Evolutionary conservation across 345 rosid genomes (phyloP), one percentile per base, ranked within the genome.

Genomic region (Lenwebbia sp.): DNA sequence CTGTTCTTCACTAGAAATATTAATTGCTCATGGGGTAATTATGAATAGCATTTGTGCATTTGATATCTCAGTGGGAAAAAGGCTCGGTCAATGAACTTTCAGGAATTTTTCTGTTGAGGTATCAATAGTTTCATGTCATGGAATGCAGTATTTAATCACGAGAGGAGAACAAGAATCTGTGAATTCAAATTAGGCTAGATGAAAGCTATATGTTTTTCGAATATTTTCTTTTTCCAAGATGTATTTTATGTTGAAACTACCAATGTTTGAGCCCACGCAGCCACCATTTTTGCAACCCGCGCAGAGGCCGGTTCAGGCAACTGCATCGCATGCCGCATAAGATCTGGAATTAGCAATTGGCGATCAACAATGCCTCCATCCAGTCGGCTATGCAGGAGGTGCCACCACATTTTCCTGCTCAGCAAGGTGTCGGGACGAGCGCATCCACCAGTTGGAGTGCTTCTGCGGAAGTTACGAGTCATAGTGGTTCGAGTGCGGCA

Each of bases 331-430:
- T 41, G 86, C 91, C 37, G 87, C 90, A 25, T 95, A 91, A 88
- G 98, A 95, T 85, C 54, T 89, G 78, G 96, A 93, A 86, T 88
- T 93, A 85, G 95, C 93, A 85, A 93, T 49, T 92, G 96, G 98
- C 95, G 85, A 88, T 94, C 84, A 93, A 90, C 89, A 49, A 49
- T 0, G 96, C 96, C 75, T 95, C 99, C 55, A 88, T 95, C 90
- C 99, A 95, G 87, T 89, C 96, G 49, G 88, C 90, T 54, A 88
- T 86, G 87, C 88, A 84, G 13, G 93, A 90, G 86, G 76, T 54
- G 78, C 84, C 90, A 15, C 74, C 95, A n/a, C 85, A 44, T 85
- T 86, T 85, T 85, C 86, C 86, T 85, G 87, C 89, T 88, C 88
- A 87, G 60, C 81, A 90, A 50, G 57, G 83, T 50, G 51, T 58